phyloP scores from a whole-genome alignment of 345 rosid species.

The Lepidium sativum region DNA sequence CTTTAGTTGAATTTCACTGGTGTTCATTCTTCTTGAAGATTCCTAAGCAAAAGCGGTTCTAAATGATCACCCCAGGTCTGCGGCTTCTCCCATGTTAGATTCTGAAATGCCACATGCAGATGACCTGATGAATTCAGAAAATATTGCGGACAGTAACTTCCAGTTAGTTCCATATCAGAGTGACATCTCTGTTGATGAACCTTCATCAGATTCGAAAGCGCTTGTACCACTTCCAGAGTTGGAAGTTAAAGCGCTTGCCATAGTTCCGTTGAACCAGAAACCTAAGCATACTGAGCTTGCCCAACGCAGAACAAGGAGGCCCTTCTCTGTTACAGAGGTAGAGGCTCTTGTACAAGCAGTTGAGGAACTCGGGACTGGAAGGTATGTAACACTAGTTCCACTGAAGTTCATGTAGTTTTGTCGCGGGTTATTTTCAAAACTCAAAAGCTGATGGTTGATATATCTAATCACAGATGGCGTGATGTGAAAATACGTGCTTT shows the following conservation, averaged over 20 bases:
- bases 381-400: too few relatives aligned
- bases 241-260: conserved; percentile 47
- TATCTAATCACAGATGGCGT: conserved; percentile 59
- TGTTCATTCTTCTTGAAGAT: conserved; percentile 26
- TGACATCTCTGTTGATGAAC: conserved; percentile 41
- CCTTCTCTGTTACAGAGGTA: conserved; percentile 83
- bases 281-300: conserved; percentile 54
- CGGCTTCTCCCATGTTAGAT: conserved; percentile 36
- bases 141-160: conserved; percentile 36
- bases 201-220: conserved; percentile 54
- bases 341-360: conserved; percentile 86
- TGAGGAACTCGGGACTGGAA: conserved; percentile 86
- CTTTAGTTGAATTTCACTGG: conserved; percentile 20
- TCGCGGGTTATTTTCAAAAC: not conserved
- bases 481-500: conserved; percentile 64
- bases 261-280: conserved; percentile 65
- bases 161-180: conserved; percentile 35
- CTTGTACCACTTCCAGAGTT: conserved; percentile 52
- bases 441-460: not conserved
- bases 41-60: conserved; percentile 30
- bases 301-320: conserved; percentile 86
- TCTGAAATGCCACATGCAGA: conserved; percentile 32
- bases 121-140: conserved; percentile 26
- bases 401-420: not conserved
- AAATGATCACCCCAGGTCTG: conserved; percentile 45